Percentiles rank a stretch among this genome's conserved stretches.
These are phyloP conservation scores for Corynascus novoguineensis DNA, from an alignment of 495 filamentous ascomycete species.

Conservation along the genomic window DNA sequence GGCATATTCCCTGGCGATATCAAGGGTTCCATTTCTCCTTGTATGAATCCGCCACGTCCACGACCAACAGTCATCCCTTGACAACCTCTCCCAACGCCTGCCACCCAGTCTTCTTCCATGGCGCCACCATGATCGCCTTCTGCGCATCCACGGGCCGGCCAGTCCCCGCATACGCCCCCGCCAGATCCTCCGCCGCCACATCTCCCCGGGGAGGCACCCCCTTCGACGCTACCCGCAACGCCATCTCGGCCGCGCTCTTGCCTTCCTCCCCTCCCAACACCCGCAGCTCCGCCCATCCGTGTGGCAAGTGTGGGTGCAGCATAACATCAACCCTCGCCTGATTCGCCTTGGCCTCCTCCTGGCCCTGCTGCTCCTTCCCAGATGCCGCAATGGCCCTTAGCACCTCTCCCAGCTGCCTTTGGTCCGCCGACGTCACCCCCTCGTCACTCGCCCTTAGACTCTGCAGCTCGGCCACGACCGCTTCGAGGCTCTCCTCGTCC, in stretches of 20 bases:
- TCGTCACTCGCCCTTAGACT: slow-evolving; percentile 58
- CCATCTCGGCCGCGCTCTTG: slow-evolving; percentile 67
- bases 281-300: slow-evolving; percentile 73
- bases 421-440: slow-evolving; percentile 37
- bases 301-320: slow-evolving; percentile 65
- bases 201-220: slow-evolving; percentile 64
- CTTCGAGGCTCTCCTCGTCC: slow-evolving; percentile 71
- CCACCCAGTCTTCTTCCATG: slow-evolving; percentile 71
- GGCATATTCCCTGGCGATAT: neutral
- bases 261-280: slow-evolving; percentile 39
- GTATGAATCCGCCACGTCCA: neutral
- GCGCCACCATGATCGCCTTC: slow-evolving; percentile 71
- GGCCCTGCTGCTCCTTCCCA: slow-evolving; percentile 8
- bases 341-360: slow-evolving; percentile 33
- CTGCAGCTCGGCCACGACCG: slow-evolving; percentile 73
- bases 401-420: slow-evolving; percentile 44
- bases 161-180: slow-evolving; percentile 70
- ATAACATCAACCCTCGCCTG: slow-evolving; percentile 69
- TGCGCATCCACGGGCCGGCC: slow-evolving; percentile 67
- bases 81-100: slow-evolving; percentile 32
- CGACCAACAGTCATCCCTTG: neutral
- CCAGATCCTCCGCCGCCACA: slow-evolving; percentile 62
- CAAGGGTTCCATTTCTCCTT: neutral
- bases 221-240: slow-evolving; percentile 67
- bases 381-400: slow-evolving; percentile 40